These are phyloP conservation scores for Aristolochia contorta DNA, from an alignment of 164 flowering plant genomes.

Conservation along the genomic window DNA sequence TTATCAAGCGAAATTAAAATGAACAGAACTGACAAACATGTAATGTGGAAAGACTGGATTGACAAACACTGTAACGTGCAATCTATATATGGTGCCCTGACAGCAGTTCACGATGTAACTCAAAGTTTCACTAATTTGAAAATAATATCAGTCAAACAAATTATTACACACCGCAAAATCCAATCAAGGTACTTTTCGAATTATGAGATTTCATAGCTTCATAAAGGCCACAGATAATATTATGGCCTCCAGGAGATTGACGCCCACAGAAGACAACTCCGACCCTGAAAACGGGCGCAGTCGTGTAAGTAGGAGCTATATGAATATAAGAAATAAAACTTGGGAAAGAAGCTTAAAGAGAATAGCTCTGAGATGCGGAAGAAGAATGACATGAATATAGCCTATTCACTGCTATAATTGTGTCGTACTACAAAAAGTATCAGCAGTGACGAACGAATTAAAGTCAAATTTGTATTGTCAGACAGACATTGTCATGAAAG, in stretches of 20 bases:
- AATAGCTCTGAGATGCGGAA: neutral
- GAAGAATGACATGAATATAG: no score
- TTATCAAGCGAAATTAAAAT: neutral
- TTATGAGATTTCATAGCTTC: slow-evolving; percentile 20
- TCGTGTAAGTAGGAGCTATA: neutral
- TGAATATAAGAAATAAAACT: neutral
- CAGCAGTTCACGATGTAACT: no score
- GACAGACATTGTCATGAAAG: neutral
- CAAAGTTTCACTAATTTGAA: neutral
- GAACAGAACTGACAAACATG: neutral
- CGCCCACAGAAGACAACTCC: slow-evolving; percentile 23
- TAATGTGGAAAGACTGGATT: neutral
- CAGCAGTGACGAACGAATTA: no score
- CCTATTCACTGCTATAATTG: no score
- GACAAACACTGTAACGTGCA: neutral
- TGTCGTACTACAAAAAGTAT: no score
- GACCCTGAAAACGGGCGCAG: slow-evolving; percentile 4
- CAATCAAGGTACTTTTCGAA: slow-evolving; percentile 17
- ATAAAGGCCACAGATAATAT: slow-evolving; percentile 21
- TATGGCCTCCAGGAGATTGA: slow-evolving; percentile 27
- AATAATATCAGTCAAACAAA: neutral
- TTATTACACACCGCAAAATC: slow-evolving; percentile 16
- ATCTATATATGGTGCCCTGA: no score
- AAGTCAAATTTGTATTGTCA: neutral
- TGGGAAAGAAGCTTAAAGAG: neutral